Percentiles rank a stretch among this genome's conserved stretches.
These are phyloP conservation scores for Acanthochlamys bracteata DNA, from an alignment of 106 monocot genomes.

Conservation along the genomic window DNA sequence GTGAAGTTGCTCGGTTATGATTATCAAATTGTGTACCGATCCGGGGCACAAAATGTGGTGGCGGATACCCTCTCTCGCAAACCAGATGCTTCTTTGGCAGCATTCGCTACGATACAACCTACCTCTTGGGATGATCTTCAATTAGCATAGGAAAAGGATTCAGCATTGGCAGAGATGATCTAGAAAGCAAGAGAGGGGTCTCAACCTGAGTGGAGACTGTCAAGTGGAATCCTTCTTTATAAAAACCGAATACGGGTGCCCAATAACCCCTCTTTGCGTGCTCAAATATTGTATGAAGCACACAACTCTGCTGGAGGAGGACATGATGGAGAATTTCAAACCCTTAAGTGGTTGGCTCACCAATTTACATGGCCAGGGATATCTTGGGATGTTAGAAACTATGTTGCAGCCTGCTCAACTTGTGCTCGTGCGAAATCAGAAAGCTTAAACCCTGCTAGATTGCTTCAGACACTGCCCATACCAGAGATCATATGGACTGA, in stretches of 20 bases:
- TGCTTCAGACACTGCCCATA: conserved; percentile 6
- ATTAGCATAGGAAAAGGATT: too few relatives aligned
- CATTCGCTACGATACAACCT: too few relatives aligned
- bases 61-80: conserved; percentile 12
- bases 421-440: too few relatives aligned
- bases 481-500: conserved; percentile 1
- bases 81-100: too few relatives aligned
- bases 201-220: too few relatives aligned
- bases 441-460: neutral
- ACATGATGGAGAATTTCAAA: neutral
- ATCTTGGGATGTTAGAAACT: neutral
- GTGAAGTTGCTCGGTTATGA: conserved; percentile 8
- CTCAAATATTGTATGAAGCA: neutral
- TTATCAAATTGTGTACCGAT: conserved; percentile 2
- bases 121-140: too few relatives aligned
- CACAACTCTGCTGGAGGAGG: neutral
- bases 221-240: too few relatives aligned
- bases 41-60: conserved; percentile 1
- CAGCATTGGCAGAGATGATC: too few relatives aligned
- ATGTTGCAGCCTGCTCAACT: too few relatives aligned
- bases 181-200: too few relatives aligned
- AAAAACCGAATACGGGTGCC: neutral
- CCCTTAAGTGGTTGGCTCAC: neutral
- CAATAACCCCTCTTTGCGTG: neutral
- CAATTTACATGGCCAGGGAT: too few relatives aligned